phyloP scores from a whole-genome alignment of 345 rosid genomes.

The Eucalyptus marginata region DNA sequence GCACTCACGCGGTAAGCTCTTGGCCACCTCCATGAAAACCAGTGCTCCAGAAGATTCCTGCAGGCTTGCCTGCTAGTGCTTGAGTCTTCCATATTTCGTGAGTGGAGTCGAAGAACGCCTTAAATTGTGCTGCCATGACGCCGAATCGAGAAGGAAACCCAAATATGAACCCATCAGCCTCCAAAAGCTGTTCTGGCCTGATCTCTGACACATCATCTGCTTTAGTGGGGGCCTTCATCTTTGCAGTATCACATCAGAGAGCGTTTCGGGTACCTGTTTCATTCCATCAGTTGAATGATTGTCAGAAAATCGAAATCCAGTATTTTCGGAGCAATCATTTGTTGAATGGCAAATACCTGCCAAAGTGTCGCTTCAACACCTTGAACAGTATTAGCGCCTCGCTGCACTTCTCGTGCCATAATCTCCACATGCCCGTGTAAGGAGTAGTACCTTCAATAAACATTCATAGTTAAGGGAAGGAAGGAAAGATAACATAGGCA shows the following conservation, averaged over 20 bases:
- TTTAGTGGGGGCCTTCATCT: constrained; percentile 67
- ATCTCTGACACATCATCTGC: constrained; percentile 72
- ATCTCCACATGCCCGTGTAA: constrained; percentile 77
- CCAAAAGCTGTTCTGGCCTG: constrained; percentile 56
- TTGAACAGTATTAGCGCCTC: constrained; percentile 60
- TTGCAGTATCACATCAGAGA: constrained; percentile 42
- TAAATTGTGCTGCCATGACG: constrained; percentile 85
- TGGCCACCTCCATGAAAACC: constrained; percentile 97
- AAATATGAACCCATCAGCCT: constrained; percentile 89
- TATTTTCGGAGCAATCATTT: not conserved
- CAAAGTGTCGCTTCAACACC: constrained; percentile 91
- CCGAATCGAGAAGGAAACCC: constrained; percentile 97
- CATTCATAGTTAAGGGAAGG: not conserved
- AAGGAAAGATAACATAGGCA: not conserved
- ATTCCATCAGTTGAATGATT: not conserved
- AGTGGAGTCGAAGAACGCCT: constrained; percentile 87
- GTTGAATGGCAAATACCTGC: constrained; percentile 34
- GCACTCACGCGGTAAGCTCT: constrained; percentile 86
- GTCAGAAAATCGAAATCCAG: not conserved
- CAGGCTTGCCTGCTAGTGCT: constrained; percentile 93
- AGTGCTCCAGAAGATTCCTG: constrained; percentile 96
- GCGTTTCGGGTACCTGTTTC: constrained; percentile 64
- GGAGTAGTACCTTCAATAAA: constrained; percentile 50
- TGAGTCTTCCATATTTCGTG: constrained; percentile 58
- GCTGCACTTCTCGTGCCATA: constrained; percentile 79